phyloP scores from a whole-genome alignment of 2,329 filamentous ascomycete species.

The Zasmidium citrigriseum region DNA sequence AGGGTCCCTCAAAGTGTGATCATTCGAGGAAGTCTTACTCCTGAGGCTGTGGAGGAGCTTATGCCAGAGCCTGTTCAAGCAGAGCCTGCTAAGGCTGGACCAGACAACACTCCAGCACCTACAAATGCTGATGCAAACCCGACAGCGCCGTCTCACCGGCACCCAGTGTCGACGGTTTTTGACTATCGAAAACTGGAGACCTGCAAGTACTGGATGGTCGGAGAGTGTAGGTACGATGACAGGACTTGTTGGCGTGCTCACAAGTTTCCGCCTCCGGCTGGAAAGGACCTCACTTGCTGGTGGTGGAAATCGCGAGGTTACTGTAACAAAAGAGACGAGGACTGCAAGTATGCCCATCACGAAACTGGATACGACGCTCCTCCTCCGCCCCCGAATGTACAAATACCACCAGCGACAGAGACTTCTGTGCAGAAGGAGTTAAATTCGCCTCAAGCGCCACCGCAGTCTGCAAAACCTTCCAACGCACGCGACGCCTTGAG shows the following conservation, averaged over 20 bases:
- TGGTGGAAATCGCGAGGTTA: conserved; percentile 9
- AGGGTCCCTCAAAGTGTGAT: conserved; percentile 3
- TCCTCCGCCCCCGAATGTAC: too few species aligned
- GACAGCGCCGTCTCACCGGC: too few species aligned
- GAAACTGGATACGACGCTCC: conserved; percentile 4
- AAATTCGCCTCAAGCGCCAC: too few species aligned
- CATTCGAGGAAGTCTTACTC: conserved; percentile 13
- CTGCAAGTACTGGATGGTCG: conserved; percentile 12
- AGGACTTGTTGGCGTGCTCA: conserved; percentile 12
- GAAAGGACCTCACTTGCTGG: conserved; percentile 5
- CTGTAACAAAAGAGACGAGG: conserved; percentile 2
- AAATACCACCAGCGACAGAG: too few species aligned
- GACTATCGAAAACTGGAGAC: not conserved
- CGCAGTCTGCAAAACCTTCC: too few species aligned
- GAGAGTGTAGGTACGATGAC: conserved; percentile 5
- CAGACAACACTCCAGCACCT: not conserved
- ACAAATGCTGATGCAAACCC: not conserved
- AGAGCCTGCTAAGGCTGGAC: not conserved
- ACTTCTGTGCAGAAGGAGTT: too few species aligned
- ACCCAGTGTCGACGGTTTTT: too few species aligned
- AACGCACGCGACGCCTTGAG: too few species aligned
- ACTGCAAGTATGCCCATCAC: conserved; percentile 7
- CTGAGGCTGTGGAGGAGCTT: not conserved
- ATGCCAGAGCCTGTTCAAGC: not conserved
- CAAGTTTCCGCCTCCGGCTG: too few species aligned